These are phyloP conservation scores for Penicillium verrucosum DNA, from an alignment of 2,329 filamentous ascomycete species.

Conservation along the genomic window DNA sequence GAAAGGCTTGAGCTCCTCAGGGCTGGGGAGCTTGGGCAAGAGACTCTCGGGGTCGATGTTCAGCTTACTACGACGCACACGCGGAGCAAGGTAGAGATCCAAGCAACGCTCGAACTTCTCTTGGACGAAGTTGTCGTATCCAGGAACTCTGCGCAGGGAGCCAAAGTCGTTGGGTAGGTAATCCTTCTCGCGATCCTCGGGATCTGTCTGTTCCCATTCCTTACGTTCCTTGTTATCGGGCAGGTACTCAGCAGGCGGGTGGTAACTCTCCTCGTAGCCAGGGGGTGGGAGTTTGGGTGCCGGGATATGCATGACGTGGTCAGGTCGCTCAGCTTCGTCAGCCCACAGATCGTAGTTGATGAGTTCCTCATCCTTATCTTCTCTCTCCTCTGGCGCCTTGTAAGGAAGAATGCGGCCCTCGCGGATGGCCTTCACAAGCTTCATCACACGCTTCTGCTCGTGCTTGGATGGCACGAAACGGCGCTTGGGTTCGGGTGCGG, in stretches of 20 bases:
- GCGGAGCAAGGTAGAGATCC: conserved; percentile 90
- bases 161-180: conserved; percentile 81
- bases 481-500: conserved; percentile 92
- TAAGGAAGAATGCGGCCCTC: conserved; percentile 93
- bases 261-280: conserved; percentile 93
- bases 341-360: conserved; percentile 90
- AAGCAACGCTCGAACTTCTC: conserved; percentile 94
- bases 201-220: conserved; percentile 79
- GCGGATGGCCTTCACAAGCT: conserved; percentile 91
- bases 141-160: conserved; percentile 85
- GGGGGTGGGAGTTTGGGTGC: conserved; percentile 91
- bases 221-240: conserved; percentile 80
- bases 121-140: conserved; percentile 85
- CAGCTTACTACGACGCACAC: conserved; percentile 86
- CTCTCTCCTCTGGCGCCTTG: conserved; percentile 69
- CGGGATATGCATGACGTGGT: conserved; percentile 90
- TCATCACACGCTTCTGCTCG: conserved; percentile 93
- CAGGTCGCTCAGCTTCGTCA: conserved; percentile 76
- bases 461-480: conserved; percentile 96
- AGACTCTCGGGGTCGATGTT: conserved; percentile 95
- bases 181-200: conserved; percentile 85
- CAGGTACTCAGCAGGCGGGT: conserved; percentile 90
- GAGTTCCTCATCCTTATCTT: conserved; percentile 69
- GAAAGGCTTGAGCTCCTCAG: conserved; percentile 91
- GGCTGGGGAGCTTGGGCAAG: conserved; percentile 86